Evolutionary conservation across 306 rosid genomes (phyloP).

Genomic region (Vigna reflexopilosa): DNA sequence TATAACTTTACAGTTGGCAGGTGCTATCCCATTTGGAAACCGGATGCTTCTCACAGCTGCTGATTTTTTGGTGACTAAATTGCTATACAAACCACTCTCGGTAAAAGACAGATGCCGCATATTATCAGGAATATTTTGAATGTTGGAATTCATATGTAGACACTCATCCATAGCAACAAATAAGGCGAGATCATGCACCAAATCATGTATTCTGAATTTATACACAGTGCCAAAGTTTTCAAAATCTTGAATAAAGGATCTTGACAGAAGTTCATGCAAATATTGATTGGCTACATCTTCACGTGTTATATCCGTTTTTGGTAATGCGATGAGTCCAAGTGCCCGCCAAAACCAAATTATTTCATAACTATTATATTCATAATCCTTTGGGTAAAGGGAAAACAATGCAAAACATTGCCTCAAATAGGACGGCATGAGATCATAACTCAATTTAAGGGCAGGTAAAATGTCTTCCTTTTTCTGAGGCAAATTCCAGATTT

Average conservation of each 20-base stretch:
- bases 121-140: background rate
- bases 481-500: conserved; percentile 48
- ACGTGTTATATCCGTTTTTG: background rate
- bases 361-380: fast-evolving
- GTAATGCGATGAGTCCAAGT: conserved; percentile 42
- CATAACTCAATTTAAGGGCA: conserved; percentile 48
- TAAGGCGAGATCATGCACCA: background rate
- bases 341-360: conserved; percentile 42
- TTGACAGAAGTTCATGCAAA: background rate
- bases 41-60: background rate
- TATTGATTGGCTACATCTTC: conserved; percentile 33
- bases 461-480: conserved; percentile 31
- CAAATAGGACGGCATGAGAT: conserved; percentile 46
- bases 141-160: background rate
- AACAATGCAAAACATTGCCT: conserved; percentile 48
- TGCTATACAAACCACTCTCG: background rate
- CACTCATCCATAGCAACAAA: background rate
- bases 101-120: background rate
- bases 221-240: fast-evolving
- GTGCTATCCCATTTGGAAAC: background rate
- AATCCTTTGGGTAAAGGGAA: conserved; percentile 32
- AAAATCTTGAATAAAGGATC: background rate
- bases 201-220: background rate
- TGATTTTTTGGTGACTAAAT: background rate
- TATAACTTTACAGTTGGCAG: background rate